Evolutionary conservation across 768 basidiomycete species (phyloP).

Genomic region (Leccinum obscurum): DNA sequence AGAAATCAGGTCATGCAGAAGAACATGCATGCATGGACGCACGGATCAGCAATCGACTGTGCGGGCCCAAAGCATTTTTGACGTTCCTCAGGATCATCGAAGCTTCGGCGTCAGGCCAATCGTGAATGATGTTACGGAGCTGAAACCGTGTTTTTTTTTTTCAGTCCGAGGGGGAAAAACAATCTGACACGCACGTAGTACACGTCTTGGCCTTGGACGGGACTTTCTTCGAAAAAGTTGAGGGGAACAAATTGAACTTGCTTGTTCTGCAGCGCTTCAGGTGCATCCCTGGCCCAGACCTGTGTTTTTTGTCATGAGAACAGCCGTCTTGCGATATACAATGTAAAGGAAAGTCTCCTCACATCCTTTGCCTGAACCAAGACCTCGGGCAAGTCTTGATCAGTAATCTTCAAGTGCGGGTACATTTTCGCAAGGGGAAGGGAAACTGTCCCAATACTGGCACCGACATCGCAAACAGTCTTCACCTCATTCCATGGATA

Average conservation of each 20-base stretch:
- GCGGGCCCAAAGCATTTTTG: slow-evolving; percentile 27
- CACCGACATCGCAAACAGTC: slow-evolving; percentile 31
- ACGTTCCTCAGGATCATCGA: slow-evolving; percentile 33
- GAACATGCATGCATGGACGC: slow-evolving; percentile 3
- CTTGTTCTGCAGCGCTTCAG: slow-evolving; percentile 17
- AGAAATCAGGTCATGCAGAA: not conserved
- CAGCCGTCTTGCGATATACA: not conserved
- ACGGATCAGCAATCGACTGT: slow-evolving; percentile 37
- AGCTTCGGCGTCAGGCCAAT: slow-evolving; percentile 39
- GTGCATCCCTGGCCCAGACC: slow-evolving; percentile 21
- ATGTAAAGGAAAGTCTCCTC: not conserved
- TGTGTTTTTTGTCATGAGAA: not conserved
- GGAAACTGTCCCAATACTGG: slow-evolving; percentile 32
- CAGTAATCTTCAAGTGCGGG: slow-evolving; percentile 27
- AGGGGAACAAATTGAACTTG: slow-evolving; percentile 19
- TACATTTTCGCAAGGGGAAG: slow-evolving; percentile 25
- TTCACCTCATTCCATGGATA: slow-evolving; percentile 27
- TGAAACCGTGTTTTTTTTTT: not conserved
- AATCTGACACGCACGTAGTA: slow-evolving; percentile 23
- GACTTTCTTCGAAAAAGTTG: slow-evolving; percentile 22
- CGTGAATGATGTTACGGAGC: slow-evolving; percentile 33
- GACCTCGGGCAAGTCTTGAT: slow-evolving; percentile 33
- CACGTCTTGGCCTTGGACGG: slow-evolving; percentile 19
- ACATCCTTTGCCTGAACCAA: slow-evolving; percentile 24
- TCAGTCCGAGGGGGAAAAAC: not conserved